Conservation (phyloP, 495 filamentous ascomycete genomes). For the Aspergillus affinis region DNA sequence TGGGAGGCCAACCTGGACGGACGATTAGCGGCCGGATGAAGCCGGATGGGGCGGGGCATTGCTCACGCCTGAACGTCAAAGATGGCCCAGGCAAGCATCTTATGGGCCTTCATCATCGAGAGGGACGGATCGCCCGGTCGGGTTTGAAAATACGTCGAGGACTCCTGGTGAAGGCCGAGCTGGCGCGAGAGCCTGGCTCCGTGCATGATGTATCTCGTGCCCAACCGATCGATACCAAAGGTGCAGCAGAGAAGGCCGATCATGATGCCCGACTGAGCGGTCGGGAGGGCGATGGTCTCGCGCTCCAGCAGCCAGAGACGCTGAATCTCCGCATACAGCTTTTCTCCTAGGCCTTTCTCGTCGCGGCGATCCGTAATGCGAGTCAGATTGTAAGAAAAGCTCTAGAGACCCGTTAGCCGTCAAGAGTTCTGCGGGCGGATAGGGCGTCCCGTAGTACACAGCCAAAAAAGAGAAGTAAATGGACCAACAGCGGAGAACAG, state of each 20-base stretch:
- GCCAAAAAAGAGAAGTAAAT: constrained; percentile 25
- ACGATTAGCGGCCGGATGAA: constrained; percentile 3
- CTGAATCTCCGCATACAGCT: constrained; percentile 24
- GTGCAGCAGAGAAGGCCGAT: constrained; percentile 29
- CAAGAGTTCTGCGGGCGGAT: background rate
- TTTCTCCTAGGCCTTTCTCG: constrained; percentile 25
- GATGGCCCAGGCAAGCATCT: constrained; percentile 26
- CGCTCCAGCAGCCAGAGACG: constrained; percentile 23
- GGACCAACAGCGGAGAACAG: constrained; percentile 24
- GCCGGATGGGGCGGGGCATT: too few relatives aligned
- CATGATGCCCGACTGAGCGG: constrained; percentile 26
- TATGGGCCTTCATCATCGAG: constrained; percentile 14
- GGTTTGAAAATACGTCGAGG: constrained; percentile 9
- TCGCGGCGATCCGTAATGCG: constrained; percentile 27
- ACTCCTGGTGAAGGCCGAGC: constrained; percentile 11
- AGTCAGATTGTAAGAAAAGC: constrained; percentile 25
- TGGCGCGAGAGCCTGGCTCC: constrained; percentile 18
- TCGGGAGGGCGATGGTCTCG: constrained; percentile 15
- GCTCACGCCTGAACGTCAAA: constrained; percentile 29
- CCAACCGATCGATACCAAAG: constrained; percentile 28
- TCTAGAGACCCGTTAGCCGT: constrained; percentile 19
- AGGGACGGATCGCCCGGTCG: constrained; percentile 5
- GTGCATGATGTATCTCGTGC: constrained; percentile 26
- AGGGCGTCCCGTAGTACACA: constrained; percentile 15
- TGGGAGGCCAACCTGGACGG: constrained; percentile 23